These are phyloP conservation scores for Claviceps fusiformis DNA, from an alignment of 2,329 filamentous ascomycete genomes.

Conservation along the genomic window DNA sequence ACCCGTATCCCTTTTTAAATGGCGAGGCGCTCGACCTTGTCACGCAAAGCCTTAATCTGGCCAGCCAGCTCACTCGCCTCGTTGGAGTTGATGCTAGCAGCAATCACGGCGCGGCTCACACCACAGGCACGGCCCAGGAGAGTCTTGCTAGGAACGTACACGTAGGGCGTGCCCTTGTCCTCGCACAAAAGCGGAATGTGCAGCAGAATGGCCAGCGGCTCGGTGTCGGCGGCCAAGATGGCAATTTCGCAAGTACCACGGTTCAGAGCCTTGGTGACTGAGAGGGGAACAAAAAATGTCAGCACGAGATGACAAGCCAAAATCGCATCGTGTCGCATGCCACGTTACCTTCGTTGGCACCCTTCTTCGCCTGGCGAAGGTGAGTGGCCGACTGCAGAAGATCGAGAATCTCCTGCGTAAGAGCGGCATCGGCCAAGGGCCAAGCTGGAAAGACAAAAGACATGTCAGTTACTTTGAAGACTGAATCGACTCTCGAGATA, in stretches of 20 bases:
- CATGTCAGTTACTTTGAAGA: background rate
- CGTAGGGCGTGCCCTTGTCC: slow-evolving; percentile 54
- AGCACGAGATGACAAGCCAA: background rate
- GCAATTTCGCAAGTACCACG: slow-evolving; percentile 83
- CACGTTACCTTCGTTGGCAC: slow-evolving; percentile 56
- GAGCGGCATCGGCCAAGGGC: slow-evolving; percentile 58
- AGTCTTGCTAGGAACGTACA: slow-evolving; percentile 66
- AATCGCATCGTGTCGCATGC: background rate
- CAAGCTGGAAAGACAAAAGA: slow-evolving; percentile 33
- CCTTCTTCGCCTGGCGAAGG: slow-evolving; percentile 69
- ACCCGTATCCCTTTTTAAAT: slow-evolving; percentile 47
- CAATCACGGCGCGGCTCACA: slow-evolving; percentile 78
- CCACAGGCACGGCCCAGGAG: slow-evolving; percentile 81
- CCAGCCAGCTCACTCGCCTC: slow-evolving; percentile 75
- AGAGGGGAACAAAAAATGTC: slow-evolving; percentile 3
- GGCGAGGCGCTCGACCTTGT: slow-evolving; percentile 91
- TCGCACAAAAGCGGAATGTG: slow-evolving; percentile 83
- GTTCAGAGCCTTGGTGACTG: slow-evolving; percentile 70
- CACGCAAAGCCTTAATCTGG: slow-evolving; percentile 80
- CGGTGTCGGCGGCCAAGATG: slow-evolving; percentile 78
- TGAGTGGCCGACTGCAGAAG: slow-evolving; percentile 61
- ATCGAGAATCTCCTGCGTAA: slow-evolving; percentile 73
- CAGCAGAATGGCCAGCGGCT: slow-evolving; percentile 74
- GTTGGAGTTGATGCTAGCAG: slow-evolving; percentile 80
- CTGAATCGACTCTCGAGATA: background rate